Conservation (phyloP, 2,329 filamentous ascomycete genomes). For the Monosporascus cannonballus region DNA sequence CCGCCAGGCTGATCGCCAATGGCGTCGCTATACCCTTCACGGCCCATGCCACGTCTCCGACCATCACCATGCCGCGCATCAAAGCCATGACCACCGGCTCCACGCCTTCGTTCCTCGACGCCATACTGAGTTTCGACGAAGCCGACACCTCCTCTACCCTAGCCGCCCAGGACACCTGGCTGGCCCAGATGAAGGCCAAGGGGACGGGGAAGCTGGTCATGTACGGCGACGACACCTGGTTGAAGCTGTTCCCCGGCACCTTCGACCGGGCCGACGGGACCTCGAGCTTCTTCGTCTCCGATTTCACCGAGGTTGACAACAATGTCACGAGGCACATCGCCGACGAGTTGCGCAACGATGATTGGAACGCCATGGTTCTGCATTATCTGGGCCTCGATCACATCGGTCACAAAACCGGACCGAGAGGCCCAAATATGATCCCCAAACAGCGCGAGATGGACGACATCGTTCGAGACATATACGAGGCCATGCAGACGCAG, state of each 20-base stretch:
- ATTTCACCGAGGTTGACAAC: slow-evolving; percentile 95
- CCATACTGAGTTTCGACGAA: slow-evolving; percentile 94
- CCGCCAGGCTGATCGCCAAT: slow-evolving; percentile 67
- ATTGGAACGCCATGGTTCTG: slow-evolving; percentile 91
- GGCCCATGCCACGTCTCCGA: slow-evolving; percentile 91
- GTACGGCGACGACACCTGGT: slow-evolving; percentile 97
- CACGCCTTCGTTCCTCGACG: slow-evolving; percentile 95
- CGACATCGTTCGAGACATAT: slow-evolving; percentile 68
- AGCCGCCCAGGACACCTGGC: slow-evolving; percentile 87
- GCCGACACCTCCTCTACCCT: slow-evolving; percentile 86
- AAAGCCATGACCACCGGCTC: slow-evolving; percentile 97
- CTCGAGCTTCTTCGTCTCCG: slow-evolving; percentile 96
- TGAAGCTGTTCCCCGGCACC: slow-evolving; percentile 87
- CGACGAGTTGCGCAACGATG: slow-evolving; percentile 64
- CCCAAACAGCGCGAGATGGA: slow-evolving; percentile 96
- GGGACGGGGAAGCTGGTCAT: slow-evolving; percentile 72
- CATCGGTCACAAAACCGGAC: slow-evolving; percentile 94
- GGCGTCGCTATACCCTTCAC: slow-evolving; percentile 89
- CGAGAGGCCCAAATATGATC: slow-evolving; percentile 81
- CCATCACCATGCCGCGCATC: slow-evolving; percentile 95
- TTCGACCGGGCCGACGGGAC: slow-evolving; percentile 89
- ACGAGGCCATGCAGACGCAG: slow-evolving; percentile 64
- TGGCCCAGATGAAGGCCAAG: slow-evolving; percentile 81
- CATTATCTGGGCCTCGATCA: slow-evolving; percentile 96
- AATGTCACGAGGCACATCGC: slow-evolving; percentile 92